Evolutionary conservation across 306 rosid genomes (phyloP).

Genomic region (Clitoria ternatea): DNA sequence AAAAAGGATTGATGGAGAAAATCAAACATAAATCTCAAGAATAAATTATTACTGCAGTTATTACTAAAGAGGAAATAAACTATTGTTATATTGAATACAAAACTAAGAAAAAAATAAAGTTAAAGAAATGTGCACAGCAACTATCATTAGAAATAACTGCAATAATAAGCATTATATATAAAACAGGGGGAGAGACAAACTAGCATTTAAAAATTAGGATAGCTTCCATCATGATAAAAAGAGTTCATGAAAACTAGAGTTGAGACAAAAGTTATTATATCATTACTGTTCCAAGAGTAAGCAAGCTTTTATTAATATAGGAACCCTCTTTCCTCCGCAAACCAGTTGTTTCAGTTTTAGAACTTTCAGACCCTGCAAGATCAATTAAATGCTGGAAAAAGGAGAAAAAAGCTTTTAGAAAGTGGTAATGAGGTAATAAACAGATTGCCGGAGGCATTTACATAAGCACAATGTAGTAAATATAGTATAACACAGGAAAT

Average conservation of each 20-base stretch:
- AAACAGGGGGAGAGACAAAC: background rate
- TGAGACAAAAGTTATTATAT: conserved; percentile 1
- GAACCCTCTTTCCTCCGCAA: conserved; percentile 89
- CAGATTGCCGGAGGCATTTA: background rate
- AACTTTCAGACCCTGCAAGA: conserved; percentile 95
- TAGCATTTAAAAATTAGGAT: background rate
- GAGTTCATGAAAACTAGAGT: background rate
- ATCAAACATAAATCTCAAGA: conserved; percentile 1
- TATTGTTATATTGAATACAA: background rate
- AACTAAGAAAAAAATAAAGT: background rate
- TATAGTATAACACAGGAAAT: background rate
- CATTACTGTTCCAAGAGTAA: conserved; percentile 87
- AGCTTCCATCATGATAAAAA: background rate
- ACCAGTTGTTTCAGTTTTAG: conserved; percentile 87
- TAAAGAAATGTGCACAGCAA: conserved; percentile 3
- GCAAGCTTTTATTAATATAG: conserved; percentile 83
- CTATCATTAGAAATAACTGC: background rate
- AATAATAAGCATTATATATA: background rate
- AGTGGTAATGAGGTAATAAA: background rate
- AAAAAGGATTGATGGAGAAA: conserved; percentile 12
- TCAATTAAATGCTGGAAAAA: conserved; percentile 86
- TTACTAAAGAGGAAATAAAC: background rate
- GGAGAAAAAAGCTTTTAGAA: conserved; percentile 1
- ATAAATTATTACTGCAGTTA: background rate
- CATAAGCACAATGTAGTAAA: background rate